Conservation (phyloP, 2,329 filamentous ascomycete species). For the Neocucurbitaria cava region DNA sequence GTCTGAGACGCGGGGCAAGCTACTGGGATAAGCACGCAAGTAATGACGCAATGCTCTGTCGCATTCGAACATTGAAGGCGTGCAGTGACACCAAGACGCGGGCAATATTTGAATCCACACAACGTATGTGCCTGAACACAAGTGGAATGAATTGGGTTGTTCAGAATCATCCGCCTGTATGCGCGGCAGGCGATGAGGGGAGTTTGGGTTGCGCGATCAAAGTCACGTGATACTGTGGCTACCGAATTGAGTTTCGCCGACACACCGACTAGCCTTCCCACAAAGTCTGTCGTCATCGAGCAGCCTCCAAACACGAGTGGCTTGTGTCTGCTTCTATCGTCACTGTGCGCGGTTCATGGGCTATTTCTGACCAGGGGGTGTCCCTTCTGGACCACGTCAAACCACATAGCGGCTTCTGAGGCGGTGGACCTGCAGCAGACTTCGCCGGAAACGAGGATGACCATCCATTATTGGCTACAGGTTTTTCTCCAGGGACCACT, state of each 20-base stretch:
- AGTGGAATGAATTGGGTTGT: background rate
- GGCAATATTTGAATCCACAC: background rate
- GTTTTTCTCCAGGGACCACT: background rate
- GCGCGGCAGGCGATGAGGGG: too few species aligned
- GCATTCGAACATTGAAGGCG: constrained; percentile 5
- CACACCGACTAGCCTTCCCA: background rate
- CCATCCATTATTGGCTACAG: background rate
- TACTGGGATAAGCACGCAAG: background rate
- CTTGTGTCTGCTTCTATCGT: background rate
- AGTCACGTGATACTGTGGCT: constrained; percentile 7
- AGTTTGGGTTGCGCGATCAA: too few species aligned
- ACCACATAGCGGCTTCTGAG: background rate
- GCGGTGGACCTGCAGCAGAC: background rate
- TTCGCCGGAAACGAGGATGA: background rate
- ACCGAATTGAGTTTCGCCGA: background rate
- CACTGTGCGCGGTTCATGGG: background rate
- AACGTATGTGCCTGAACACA: background rate
- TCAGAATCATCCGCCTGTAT: too few species aligned
- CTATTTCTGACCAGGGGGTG: background rate
- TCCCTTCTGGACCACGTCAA: background rate
- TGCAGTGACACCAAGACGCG: background rate
- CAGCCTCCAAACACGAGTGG: background rate
- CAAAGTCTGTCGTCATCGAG: background rate
- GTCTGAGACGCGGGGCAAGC: constrained; percentile 5
- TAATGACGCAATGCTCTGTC: constrained; percentile 5